These are phyloP conservation scores for Mycosphaerella arachidis DNA, from an alignment of 2,329 filamentous ascomycete species.

Conservation along the genomic window DNA sequence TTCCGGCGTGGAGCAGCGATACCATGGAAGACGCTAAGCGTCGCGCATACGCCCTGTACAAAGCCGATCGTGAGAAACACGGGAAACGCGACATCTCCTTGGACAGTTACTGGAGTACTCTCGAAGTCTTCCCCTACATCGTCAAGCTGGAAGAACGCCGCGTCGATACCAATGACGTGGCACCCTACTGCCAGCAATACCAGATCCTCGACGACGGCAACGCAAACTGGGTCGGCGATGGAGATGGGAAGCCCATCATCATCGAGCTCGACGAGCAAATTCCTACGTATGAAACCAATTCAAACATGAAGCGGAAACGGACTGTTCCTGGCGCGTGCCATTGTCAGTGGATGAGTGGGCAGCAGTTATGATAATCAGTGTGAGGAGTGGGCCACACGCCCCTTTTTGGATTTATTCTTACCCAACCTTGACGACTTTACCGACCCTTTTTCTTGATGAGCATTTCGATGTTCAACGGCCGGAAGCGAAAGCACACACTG, in stretches of 20 bases:
- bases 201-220: slow-evolving; percentile 51
- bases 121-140: slow-evolving; percentile 45
- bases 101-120: neutral
- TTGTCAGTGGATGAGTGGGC: slow-evolving; percentile 35
- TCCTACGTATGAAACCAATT: slow-evolving; percentile 30
- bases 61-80: slow-evolving; percentile 2
- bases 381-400: too few relatives aligned
- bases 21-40: neutral
- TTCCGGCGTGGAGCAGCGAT: slow-evolving; percentile 9
- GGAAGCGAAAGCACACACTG: neutral
- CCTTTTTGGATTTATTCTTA: neutral
- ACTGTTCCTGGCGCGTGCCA: slow-evolving; percentile 30
- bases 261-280: slow-evolving; percentile 40
- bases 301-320: slow-evolving; percentile 15
- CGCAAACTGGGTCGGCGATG: slow-evolving; percentile 36
- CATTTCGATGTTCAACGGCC: neutral
- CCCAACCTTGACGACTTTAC: neutral
- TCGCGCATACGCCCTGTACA: neutral
- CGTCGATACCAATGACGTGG: slow-evolving; percentile 32
- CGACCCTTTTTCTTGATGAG: neutral
- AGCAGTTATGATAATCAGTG: neutral
- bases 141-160: slow-evolving; percentile 65
- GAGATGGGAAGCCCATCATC: slow-evolving; percentile 34
- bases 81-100: slow-evolving; percentile 3
- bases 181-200: slow-evolving; percentile 63